These are phyloP conservation scores for Leccinum pallidistipes DNA, from an alignment of 1,284 basidiomycete species.

Conservation along the genomic window DNA sequence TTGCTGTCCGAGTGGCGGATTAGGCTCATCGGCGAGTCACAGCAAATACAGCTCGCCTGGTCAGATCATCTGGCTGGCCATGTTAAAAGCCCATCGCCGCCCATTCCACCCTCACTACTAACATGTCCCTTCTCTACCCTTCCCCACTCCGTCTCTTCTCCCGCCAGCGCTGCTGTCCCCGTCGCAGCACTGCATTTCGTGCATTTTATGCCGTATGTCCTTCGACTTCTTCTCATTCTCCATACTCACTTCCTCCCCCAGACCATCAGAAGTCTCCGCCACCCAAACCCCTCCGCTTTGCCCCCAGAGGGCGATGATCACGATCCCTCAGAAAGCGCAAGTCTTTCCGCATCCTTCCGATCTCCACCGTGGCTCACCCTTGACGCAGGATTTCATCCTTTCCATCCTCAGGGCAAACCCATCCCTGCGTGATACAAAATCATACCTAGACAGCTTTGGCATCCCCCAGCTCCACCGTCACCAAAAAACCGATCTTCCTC, in stretches of 20 bases:
- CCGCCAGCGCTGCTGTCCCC: conserved; percentile 30
- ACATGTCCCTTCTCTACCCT: conserved; percentile 10
- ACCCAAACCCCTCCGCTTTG: conserved; percentile 21
- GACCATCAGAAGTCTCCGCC: conserved; percentile 51
- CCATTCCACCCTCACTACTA: neutral
- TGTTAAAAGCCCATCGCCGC: conserved; percentile 18
- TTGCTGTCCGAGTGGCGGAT: conserved; percentile 29
- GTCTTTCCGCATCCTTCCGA: conserved; percentile 18
- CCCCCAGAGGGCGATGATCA: conserved; percentile 45
- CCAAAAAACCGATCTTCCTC: conserved; percentile 25
- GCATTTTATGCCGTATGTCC: conserved; percentile 62
- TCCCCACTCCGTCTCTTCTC: conserved; percentile 11
- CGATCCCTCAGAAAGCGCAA: conserved; percentile 53
- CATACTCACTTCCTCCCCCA: conserved; percentile 23
- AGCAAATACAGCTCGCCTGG: conserved; percentile 34
- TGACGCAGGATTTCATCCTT: conserved; percentile 87
- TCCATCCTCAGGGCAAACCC: conserved; percentile 94
- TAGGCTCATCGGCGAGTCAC: conserved; percentile 20
- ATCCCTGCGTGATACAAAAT: conserved; percentile 86
- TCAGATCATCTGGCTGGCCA: conserved; percentile 12
- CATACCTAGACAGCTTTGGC: conserved; percentile 88
- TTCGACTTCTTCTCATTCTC: neutral
- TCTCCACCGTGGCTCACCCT: conserved; percentile 10
- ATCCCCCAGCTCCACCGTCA: conserved; percentile 42
- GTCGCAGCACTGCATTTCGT: conserved; percentile 45